A percentile compares a stretch with the other conserved stretches of the same genome.
phyloP scores from a whole-genome alignment of 2,329 filamentous ascomycete species.

The Xylaria sp. region DNA sequence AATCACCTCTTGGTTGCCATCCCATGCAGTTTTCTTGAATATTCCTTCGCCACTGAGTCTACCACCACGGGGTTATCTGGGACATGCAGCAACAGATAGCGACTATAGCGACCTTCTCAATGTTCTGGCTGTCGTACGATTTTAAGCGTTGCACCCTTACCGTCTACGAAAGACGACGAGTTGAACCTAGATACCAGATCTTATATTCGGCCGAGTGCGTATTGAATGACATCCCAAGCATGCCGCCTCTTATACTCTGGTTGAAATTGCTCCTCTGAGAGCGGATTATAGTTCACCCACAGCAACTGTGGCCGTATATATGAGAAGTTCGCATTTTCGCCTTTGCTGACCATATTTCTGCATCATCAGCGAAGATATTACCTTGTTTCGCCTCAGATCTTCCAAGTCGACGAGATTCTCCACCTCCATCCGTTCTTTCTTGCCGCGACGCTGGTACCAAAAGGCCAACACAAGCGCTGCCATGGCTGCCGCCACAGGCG shows the following conservation, averaged over 20 bases:
- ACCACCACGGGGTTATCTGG: too few relatives aligned
- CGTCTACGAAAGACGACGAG: too few relatives aligned
- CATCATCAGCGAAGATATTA: slow-evolving; percentile 4
- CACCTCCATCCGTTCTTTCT: neutral
- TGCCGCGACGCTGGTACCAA: neutral
- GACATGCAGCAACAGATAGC: too few relatives aligned
- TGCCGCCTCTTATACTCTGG: neutral
- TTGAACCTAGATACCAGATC: too few relatives aligned
- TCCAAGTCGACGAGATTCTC: neutral
- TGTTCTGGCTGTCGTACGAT: too few relatives aligned
- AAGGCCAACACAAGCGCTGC: slow-evolving; percentile 1
- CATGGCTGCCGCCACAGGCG: neutral
- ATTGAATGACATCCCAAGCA: neutral
- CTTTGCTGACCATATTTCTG: neutral
- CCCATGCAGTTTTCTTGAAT: too few relatives aligned
- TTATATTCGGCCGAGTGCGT: neutral
- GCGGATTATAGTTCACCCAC: neutral
- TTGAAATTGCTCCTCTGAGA: neutral
- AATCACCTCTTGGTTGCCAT: too few relatives aligned
- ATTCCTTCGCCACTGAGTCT: too few relatives aligned
- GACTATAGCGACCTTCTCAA: too few relatives aligned
- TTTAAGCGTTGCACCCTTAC: too few relatives aligned
- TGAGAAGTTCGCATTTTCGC: neutral
- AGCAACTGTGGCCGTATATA: slow-evolving; percentile 6
- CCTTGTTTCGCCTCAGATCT: neutral